Percentiles rank a stretch among this genome's conserved stretches.
These are phyloP conservation scores for Xanthoconium stramineum DNA, from an alignment of 768 basidiomycete genomes.

Conservation along the genomic window DNA sequence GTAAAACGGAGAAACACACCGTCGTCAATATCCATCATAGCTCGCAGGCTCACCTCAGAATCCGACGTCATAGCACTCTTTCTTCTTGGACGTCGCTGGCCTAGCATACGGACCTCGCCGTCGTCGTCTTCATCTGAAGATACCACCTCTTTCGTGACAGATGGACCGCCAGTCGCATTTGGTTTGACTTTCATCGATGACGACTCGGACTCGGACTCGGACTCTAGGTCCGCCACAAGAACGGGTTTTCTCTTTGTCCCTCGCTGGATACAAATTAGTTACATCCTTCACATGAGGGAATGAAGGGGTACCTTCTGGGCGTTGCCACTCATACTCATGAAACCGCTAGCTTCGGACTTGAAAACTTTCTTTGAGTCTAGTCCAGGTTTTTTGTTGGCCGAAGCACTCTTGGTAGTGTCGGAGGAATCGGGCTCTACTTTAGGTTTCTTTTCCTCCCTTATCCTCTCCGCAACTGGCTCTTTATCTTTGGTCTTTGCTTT, in stretches of 20 bases:
- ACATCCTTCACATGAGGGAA: background rate
- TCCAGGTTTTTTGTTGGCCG: background rate
- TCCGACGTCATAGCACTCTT: conserved; percentile 41
- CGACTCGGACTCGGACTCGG: conserved; percentile 20
- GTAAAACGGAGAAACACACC: conserved; percentile 40
- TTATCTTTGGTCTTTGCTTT: conserved; percentile 49
- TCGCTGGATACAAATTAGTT: conserved; percentile 30
- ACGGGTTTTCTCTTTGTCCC: conserved; percentile 45
- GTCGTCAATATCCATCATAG: conserved; percentile 79
- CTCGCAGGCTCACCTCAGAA: conserved; percentile 43
- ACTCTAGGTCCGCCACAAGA: conserved; percentile 23
- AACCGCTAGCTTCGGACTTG: background rate
- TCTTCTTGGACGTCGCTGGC: conserved; percentile 27
- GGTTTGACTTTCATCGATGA: conserved; percentile 6
- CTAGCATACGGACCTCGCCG: conserved; percentile 27
- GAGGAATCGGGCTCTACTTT: conserved; percentile 10
- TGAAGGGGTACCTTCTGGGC: conserved; percentile 1
- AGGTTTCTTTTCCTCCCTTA: conserved; percentile 16
- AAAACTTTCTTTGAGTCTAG: background rate
- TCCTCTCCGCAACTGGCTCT: conserved; percentile 4
- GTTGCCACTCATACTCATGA: background rate
- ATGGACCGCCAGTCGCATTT: conserved; percentile 6
- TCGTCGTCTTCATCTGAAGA: conserved; percentile 60
- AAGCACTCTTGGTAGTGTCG: background rate
- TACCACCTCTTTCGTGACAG: conserved; percentile 46